Evolutionary conservation across 108 stramenopile genomes (phyloP), one percentile per base, ranked within the genome.

Genomic region (Aureococcus anophagefferens): DNA sequence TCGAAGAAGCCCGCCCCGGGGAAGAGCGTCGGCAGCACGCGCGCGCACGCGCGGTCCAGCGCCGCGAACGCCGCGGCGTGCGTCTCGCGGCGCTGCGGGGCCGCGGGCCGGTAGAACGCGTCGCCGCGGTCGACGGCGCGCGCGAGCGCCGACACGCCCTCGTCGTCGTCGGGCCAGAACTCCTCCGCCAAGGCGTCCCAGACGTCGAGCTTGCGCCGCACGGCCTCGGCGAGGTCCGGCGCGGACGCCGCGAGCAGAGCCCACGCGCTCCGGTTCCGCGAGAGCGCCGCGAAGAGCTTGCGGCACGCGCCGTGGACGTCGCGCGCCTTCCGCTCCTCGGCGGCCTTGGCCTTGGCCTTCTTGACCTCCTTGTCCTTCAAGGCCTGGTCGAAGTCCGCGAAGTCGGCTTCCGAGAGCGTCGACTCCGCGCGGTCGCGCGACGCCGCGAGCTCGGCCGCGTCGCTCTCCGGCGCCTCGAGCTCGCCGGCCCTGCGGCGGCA

Each of bases 1-100:
- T 62, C 25, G 13, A 35, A 37, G n/a, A 68, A 67, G 67, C 46
- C 46, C 65, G 5, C 45, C 33, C 65, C 44, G 4, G 69, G 69
- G 0, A 69, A 25, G 0, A 64, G 46, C 29, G 29, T 18, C 28
- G 70, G 67, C 30, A 76, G 46, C 16, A 68, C 21, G 32, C 30
- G 44, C 62, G 33, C 73, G 13, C 40, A 28, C 33, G 51, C 51
- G 21, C 25, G 21, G 25, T 59, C 51, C 21, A 59, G 51, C 1
- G 51, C 51, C 21, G 21, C 21, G 3, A 18, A 59, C 21, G 51
- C 51, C 21, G 29, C 3, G 64, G 15, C 30, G 30, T 64, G 64
- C 11, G 7, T 5, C 18, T 33, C 3, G 14, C 5, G 14, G 11
- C 4, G 32, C 30, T 13, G 64, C 32, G 0, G 32, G 32, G 30